A percentile compares a stretch with the other conserved stretches of the same genome.
Evolutionary conservation across 768 basidiomycete species (phyloP).

Genomic region (Crepidotus variabilis): DNA sequence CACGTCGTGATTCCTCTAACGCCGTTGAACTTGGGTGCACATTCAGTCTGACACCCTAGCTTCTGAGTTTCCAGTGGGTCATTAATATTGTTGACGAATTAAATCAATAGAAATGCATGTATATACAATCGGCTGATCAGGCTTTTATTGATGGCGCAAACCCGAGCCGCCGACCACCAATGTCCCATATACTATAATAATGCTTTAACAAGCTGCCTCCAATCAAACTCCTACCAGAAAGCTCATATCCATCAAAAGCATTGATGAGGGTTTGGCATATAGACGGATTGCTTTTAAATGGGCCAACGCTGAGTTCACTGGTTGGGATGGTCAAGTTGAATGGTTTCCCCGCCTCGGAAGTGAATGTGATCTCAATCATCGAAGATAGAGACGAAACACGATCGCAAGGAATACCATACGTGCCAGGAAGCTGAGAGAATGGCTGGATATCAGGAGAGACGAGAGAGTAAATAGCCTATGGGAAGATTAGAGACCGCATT

Average conservation of each 20-base stretch:
- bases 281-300: slow-evolving; percentile 45
- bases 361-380: slow-evolving; percentile 49
- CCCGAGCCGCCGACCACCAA: slow-evolving; percentile 44
- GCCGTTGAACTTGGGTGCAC: not conserved
- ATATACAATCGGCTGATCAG: no score
- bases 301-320: slow-evolving; percentile 54
- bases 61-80: not conserved
- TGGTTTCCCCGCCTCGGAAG: slow-evolving; percentile 40
- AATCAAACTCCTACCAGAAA: slow-evolving; percentile 24
- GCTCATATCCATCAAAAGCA: slow-evolving; percentile 46
- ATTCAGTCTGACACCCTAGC: not conserved
- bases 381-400: slow-evolving; percentile 44
- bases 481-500: slow-evolving; percentile 3
- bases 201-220: slow-evolving; percentile 57
- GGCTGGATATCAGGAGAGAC: slow-evolving; percentile 57
- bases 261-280: slow-evolving; percentile 58
- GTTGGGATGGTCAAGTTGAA: slow-evolving; percentile 59
- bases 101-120: no score
- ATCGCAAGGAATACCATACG: slow-evolving; percentile 52
- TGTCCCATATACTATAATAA: slow-evolving; percentile 58
- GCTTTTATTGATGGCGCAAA: slow-evolving; percentile 38
- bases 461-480: slow-evolving; percentile 50
- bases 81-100: not conserved
- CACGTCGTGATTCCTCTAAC: not conserved
- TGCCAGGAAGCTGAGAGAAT: slow-evolving; percentile 46